A percentile compares a stretch with the other conserved stretches of the same genome.
phyloP scores from a whole-genome alignment of 768 basidiomycete genomes.

The Lactarius hatsudake region DNA sequence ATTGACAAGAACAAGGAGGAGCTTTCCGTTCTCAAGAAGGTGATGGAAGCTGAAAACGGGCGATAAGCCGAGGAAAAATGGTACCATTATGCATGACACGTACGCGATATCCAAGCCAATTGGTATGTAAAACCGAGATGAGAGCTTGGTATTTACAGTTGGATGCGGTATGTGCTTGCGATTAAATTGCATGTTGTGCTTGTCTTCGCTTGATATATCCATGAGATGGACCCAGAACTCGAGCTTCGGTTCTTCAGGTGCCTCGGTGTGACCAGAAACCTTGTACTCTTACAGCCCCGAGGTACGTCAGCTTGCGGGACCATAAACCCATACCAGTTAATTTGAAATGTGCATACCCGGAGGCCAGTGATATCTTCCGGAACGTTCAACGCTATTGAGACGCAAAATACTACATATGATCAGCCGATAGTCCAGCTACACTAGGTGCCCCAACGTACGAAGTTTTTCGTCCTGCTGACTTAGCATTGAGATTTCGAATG shows the following conservation, averaged over 20 bases:
- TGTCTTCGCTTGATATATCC: conserved; percentile 6
- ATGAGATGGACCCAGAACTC: neutral
- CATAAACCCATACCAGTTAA: neutral
- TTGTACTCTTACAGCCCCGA: neutral
- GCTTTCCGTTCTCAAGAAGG: conserved; percentile 8
- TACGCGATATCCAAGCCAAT: conserved; percentile 5
- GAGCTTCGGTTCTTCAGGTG: neutral
- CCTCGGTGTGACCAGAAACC: neutral
- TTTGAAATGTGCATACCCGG: neutral
- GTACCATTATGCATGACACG: no score
- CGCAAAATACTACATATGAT: neutral
- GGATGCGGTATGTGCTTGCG: conserved; percentile 11
- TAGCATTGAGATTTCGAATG: conserved; percentile 9
- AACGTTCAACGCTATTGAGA: conserved; percentile 1
- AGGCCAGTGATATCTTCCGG: neutral
- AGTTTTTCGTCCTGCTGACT: neutral
- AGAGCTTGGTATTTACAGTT: conserved; percentile 1
- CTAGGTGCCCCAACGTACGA: neutral
- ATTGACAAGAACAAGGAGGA: conserved; percentile 1
- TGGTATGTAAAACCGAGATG: conserved; percentile 7
- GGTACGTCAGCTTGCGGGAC: neutral
- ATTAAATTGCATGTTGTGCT: conserved; percentile 6
- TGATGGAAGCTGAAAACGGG: neutral
- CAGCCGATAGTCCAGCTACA: neutral
- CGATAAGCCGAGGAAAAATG: no score